Percentiles rank a stretch among this genome's conserved stretches.
phyloP scores from a whole-genome alignment of 208 protist genomes.

The Trypanosoma cruzi region DNA sequence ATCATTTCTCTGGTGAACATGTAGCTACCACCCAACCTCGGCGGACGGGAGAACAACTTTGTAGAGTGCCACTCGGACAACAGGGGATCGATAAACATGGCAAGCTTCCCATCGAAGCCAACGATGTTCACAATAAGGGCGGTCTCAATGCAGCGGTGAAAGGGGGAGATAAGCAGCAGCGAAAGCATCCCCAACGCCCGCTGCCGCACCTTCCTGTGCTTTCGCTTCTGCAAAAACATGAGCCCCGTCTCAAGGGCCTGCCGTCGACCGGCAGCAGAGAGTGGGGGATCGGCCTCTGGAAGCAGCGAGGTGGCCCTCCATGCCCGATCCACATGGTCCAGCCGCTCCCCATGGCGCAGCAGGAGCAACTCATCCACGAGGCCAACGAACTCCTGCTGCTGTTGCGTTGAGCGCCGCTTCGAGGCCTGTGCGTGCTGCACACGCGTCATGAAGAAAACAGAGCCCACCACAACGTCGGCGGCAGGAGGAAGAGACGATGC shows the following conservation, averaged over 20 bases:
- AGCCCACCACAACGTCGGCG: slow-evolving; percentile 9
- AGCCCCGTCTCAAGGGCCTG: slow-evolving; percentile 86
- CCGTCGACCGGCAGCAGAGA: slow-evolving; percentile 62
- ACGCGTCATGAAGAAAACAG: slow-evolving; percentile 59
- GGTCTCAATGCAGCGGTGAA: slow-evolving; percentile 86
- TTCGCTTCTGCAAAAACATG: slow-evolving; percentile 46
- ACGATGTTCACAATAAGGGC: slow-evolving; percentile 77
- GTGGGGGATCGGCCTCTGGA: slow-evolving; percentile 72
- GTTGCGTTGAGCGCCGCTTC: slow-evolving; percentile 35
- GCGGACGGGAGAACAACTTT: slow-evolving; percentile 65
- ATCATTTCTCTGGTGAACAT: slow-evolving; percentile 1
- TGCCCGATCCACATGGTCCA: slow-evolving; percentile 72
- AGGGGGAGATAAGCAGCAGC: slow-evolving; percentile 71
- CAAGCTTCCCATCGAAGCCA: slow-evolving; percentile 66
- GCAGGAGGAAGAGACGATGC: background rate
- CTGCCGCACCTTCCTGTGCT: slow-evolving; percentile 55
- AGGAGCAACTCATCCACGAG: slow-evolving; percentile 66
- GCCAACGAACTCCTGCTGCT: slow-evolving; percentile 26
- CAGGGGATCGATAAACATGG: slow-evolving; percentile 77
- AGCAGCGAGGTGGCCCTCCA: slow-evolving; percentile 67
- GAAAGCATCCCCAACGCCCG: slow-evolving; percentile 68
- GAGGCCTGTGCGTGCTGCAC: slow-evolving; percentile 51
- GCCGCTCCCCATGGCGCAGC: slow-evolving; percentile 79
- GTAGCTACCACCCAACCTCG: slow-evolving; percentile 66
- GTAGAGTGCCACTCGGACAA: slow-evolving; percentile 82